phyloP scores from a whole-genome alignment of 257 asterid genomes.

The Anisodus tanguticus region DNA sequence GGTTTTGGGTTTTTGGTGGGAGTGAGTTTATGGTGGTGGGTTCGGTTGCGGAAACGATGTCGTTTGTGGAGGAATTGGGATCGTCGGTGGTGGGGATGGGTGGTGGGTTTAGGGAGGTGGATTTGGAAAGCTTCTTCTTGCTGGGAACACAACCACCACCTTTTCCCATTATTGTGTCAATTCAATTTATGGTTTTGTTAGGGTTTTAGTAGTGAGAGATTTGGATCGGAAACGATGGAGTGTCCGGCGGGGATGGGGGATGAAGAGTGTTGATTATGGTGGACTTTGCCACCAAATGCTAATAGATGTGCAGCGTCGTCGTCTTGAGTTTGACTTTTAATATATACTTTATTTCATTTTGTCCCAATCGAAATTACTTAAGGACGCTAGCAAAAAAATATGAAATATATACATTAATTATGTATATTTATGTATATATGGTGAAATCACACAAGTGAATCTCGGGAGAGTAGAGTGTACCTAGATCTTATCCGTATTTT shows the following conservation, averaged over 20 bases:
- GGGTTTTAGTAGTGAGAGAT: neutral
- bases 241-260: neutral
- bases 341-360: too few species aligned
- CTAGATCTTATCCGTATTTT: too few species aligned
- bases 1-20: constrained; percentile 14
- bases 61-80: constrained; percentile 17
- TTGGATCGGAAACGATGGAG: neutral
- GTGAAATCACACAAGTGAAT: too few species aligned
- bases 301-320: neutral
- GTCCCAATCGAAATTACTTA: too few species aligned
- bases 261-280: neutral
- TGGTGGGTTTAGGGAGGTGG: constrained; percentile 41
- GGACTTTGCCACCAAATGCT: neutral
- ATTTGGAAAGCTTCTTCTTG: constrained; percentile 54
- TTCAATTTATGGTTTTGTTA: neutral
- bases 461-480: too few species aligned
- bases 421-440: too few species aligned
- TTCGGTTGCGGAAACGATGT: constrained; percentile 13
- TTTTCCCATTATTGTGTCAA: constrained; percentile 61
- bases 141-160: constrained; percentile 96
- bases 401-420: too few species aligned
- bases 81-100: constrained; percentile 19
- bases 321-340: neutral
- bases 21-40: constrained; percentile 1
- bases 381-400: too few species aligned